These are phyloP conservation scores for Myxozyma kluyveri DNA, from an alignment of 805 yeast species.

Conservation along the genomic window DNA sequence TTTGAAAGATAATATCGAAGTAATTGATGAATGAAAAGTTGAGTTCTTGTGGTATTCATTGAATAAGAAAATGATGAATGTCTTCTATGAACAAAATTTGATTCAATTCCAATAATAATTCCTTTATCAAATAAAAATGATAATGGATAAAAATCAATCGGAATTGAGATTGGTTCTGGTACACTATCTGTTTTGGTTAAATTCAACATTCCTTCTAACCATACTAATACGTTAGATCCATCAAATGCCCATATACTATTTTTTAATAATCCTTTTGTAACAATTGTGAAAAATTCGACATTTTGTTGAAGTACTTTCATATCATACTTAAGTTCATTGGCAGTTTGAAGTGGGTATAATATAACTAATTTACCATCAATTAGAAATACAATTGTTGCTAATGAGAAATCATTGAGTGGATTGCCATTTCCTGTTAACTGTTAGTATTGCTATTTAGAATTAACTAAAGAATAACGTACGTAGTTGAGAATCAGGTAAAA, in stretches of 20 bases:
- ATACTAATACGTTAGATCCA: slow-evolving; percentile 37
- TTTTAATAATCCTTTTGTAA: slow-evolving; percentile 30
- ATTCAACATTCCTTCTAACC: slow-evolving; percentile 22
- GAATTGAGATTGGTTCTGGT: slow-evolving; percentile 33
- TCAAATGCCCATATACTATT: slow-evolving; percentile 44
- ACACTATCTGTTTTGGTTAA: slow-evolving; percentile 8
- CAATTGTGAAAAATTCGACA: slow-evolving; percentile 40
- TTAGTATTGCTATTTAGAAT: neutral
- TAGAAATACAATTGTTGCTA: slow-evolving; percentile 36
- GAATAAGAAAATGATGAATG: slow-evolving; percentile 39
- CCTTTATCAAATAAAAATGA: slow-evolving; percentile 49
- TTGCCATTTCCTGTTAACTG: slow-evolving; percentile 17
- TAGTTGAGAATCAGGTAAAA: slow-evolving; percentile 31
- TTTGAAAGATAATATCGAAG: slow-evolving; percentile 20
- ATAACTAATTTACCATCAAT: slow-evolving; percentile 42
- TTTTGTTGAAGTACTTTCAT: slow-evolving; percentile 37
- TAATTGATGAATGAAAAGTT: slow-evolving; percentile 27
- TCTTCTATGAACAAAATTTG: slow-evolving; percentile 41
- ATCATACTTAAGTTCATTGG: slow-evolving; percentile 25
- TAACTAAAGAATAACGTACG: neutral
- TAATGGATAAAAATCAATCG: slow-evolving; percentile 51
- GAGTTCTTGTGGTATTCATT: slow-evolving; percentile 23
- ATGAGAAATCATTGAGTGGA: slow-evolving; percentile 27
- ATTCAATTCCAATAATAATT: slow-evolving; percentile 50
- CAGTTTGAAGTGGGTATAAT: slow-evolving; percentile 26